Evolutionary conservation across 345 rosid species (phyloP), one percentile per base, ranked within the genome.

Genomic region (Pistacia atlantica): DNA sequence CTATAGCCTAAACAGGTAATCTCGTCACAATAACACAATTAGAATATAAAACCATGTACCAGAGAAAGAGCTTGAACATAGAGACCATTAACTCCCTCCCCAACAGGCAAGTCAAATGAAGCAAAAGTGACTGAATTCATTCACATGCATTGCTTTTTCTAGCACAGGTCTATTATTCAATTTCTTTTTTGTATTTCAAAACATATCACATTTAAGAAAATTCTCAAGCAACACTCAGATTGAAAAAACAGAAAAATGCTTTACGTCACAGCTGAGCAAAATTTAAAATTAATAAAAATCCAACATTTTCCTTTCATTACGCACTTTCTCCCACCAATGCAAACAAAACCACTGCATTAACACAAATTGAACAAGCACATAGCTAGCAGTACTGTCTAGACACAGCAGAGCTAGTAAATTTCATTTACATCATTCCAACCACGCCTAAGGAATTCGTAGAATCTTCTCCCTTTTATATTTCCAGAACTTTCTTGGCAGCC

Each of bases 391-490:
- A 66, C 4, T 22, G 9, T 20, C 54, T 7, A 66, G 3, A 22
- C 1, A 8, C 8, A 65, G 46, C 12, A 11, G 18, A 46, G 22
- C 55, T 20, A 20, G 33, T 28, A 68, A 68, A 51, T 31, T 51
- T 28, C 42, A 69, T 68, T 68, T 45, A n/a, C 70, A 48, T 17
- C 58, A 69, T 65, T 5, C 22, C 52, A 16, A 62, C 46, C 46
- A 42, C 46, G 46, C 46, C 46, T 8, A 42, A 42, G 46, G 7
- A 60, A 14, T 9, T 69, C 37, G 25, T n/a, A 52, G 8, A 1
- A 35, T 5, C 38, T 71, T 42, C 51, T 13, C 42, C 31, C 54
- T 65, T 65, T 46, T 42, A 18, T 11, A 28, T 35, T n/a, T 31
- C 17, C 51, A 31, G 2, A 45, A 28, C 56, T 71, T 45, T 45